These are phyloP conservation scores for Trichoderma semiorbis DNA, from an alignment of 2,329 filamentous ascomycete species.

Conservation along the genomic window DNA sequence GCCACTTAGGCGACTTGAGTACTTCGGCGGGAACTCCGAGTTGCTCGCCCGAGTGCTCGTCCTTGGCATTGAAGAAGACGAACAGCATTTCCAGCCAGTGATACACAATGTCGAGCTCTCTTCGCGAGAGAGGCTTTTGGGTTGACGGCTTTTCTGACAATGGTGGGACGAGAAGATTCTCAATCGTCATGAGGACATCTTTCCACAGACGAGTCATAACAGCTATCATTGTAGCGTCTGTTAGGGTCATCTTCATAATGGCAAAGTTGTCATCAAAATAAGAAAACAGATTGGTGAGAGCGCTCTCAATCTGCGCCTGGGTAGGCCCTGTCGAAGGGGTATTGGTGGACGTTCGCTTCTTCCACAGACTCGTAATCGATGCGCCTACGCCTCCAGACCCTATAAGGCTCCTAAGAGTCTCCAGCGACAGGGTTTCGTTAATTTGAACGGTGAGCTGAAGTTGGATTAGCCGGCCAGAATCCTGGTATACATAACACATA, in stretches of 20 bases:
- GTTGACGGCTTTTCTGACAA: conserved; percentile 90
- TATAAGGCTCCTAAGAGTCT: conserved; percentile 72
- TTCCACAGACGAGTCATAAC: conserved; percentile 99
- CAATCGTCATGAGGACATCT: conserved; percentile 88
- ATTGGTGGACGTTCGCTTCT: conserved; percentile 53
- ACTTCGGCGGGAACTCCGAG: conserved; percentile 87
- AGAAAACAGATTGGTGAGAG: conserved; percentile 77
- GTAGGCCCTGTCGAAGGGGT: conserved; percentile 61
- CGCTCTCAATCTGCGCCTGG: conserved; percentile 71
- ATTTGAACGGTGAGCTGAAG: conserved; percentile 84
- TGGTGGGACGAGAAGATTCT: conserved; percentile 84
- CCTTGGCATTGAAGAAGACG: conserved; percentile 90
- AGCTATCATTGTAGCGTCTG: conserved; percentile 92
- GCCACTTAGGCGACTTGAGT: conserved; percentile 95
- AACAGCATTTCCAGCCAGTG: conserved; percentile 90
- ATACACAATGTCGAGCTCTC: conserved; percentile 92
- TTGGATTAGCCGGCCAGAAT: background rate
- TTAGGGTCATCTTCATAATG: conserved; percentile 96
- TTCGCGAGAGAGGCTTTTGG: conserved; percentile 77
- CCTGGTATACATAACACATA: background rate
- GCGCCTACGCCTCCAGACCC: conserved; percentile 67
- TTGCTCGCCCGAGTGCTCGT: conserved; percentile 75
- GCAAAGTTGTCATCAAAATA: conserved; percentile 99
- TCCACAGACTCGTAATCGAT: conserved; percentile 67
- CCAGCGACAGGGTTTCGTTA: conserved; percentile 78